Conservation (phyloP, 1,284 basidiomycete species). For the Malassezia sp. region DNA sequence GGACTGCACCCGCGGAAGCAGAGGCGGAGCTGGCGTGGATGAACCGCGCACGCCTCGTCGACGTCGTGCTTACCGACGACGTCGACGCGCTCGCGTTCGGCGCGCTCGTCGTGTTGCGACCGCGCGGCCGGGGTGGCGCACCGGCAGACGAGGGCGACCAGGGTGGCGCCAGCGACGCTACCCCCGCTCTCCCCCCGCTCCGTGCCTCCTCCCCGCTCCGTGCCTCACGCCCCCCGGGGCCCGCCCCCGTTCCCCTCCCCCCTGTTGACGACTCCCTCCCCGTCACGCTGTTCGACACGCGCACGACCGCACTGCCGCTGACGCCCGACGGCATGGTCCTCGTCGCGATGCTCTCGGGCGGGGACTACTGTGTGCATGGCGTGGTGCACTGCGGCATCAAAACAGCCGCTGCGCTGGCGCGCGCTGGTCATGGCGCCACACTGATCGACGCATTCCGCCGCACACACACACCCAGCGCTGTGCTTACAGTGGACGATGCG, state of each 20-base stretch:
- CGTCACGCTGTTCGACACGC: constrained; percentile 3
- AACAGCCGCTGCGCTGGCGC: constrained; percentile 50
- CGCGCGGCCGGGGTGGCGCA: not conserved
- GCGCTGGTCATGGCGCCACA: constrained; percentile 47
- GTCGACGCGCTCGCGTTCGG: constrained; percentile 87
- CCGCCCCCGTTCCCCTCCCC: no score
- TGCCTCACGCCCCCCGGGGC: no score
- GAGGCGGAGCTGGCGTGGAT: constrained; percentile 88
- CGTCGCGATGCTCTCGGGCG: constrained; percentile 72
- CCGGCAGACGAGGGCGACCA: not conserved
- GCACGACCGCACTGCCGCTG: constrained; percentile 46
- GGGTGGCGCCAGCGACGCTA: not conserved
- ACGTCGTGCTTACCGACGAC: constrained; percentile 83
- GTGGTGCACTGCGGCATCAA: constrained; percentile 29
- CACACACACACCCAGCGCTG: not conserved
- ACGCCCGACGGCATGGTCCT: constrained; percentile 63
- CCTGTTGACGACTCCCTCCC: no score
- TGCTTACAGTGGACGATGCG: no score
- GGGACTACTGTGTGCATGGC: constrained; percentile 62
- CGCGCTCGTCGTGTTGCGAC: constrained; percentile 63
- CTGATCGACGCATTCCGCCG: constrained; percentile 54
- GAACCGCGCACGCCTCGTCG: constrained; percentile 67
- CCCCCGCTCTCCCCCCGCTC: no score
- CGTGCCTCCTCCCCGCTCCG: no score
- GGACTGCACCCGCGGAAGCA: constrained; percentile 79